Base-by-base conservation (phyloP, 1,284 basidiomycete species). In the Fomitopsis pinicola region DNA sequence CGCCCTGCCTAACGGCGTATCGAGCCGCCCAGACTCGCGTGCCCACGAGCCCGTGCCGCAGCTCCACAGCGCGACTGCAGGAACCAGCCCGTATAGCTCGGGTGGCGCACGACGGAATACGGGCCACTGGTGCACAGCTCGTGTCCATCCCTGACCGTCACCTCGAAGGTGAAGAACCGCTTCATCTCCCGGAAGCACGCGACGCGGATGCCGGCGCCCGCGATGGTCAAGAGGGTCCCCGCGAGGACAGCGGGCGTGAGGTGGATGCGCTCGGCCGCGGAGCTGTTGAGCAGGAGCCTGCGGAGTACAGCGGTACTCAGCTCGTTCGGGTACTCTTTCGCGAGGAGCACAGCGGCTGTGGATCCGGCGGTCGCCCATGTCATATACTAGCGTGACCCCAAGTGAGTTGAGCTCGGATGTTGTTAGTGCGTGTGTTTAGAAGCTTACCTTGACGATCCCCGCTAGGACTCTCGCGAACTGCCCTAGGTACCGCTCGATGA, bases 1-100 rank as follows among this genome's bases (percentile, higher is more conserved):
- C 81, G 28, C 79, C 78, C 8, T 55, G 76, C 15, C 59, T 73
- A 7, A 66, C 74, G 61, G 77, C 71, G 56, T 73, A 55, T 36
- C 60, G 60, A 64, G 19, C 60, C 26, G 17, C 8, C 30, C 30
- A 33, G 30, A 33, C 30, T 33, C 30, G 30, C 30, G 30, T 33
- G 45, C 45, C 45, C 45, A 46, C 22, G 45, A 46, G 6, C 48
- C 64, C 60, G 19, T 7, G 42, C 22, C 53, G 33, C 19, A 53
- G 56, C 7, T 33, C 7, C 35, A 46, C 12, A 62, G 6, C 45
- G 44, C 45, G 19, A 12, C 28, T 57, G 28, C 9, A 59, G 38
- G 19, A 64, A 19, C 3, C 45, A 26, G 30, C 46, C 72, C 0
- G 65, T 67, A 50, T 75, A 76, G 35, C 66, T 60, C 0, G 73